phyloP scores from a whole-genome alignment of 2,329 filamentous ascomycete species.

The Cladobotryum mycophilum region DNA sequence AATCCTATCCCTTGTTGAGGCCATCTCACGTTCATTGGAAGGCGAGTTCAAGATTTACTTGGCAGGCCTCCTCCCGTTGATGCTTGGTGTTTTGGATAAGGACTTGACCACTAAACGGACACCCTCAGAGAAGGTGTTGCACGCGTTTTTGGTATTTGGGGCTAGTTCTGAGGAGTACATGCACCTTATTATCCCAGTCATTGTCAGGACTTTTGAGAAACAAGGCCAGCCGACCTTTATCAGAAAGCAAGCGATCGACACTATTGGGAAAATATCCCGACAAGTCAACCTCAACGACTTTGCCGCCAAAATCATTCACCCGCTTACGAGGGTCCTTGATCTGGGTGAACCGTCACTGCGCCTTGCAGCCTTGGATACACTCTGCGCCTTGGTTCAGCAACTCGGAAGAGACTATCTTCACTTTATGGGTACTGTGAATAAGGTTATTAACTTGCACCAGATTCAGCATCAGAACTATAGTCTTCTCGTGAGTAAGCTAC shows the following conservation, averaged over 20 bases:
- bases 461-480: constrained; percentile 90
- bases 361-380: constrained; percentile 80
- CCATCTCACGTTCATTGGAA: constrained; percentile 86
- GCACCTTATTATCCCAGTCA: constrained; percentile 95
- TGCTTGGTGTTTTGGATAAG: constrained; percentile 89
- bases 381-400: constrained; percentile 93
- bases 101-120: constrained; percentile 69
- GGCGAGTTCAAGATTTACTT: constrained; percentile 98
- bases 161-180: constrained; percentile 97
- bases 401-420: constrained; percentile 92
- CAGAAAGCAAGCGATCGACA: constrained; percentile 86
- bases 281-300: constrained; percentile 98
- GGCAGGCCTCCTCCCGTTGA: constrained; percentile 79
- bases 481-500: constrained; percentile 82
- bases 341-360: constrained; percentile 67
- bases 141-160: constrained; percentile 93
- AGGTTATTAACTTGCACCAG: constrained; percentile 70
- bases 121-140: constrained; percentile 83
- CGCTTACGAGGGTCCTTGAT: constrained; percentile 74
- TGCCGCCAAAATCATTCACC: constrained; percentile 92
- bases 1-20: constrained; percentile 86
- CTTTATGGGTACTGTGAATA: constrained; percentile 90
- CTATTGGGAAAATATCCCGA: constrained; percentile 85
- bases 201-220: constrained; percentile 91
- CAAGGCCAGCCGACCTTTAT: constrained; percentile 72